Conservation (phyloP, 2,329 filamentous ascomycete species). For the Parafenestella ontariensis region DNA sequence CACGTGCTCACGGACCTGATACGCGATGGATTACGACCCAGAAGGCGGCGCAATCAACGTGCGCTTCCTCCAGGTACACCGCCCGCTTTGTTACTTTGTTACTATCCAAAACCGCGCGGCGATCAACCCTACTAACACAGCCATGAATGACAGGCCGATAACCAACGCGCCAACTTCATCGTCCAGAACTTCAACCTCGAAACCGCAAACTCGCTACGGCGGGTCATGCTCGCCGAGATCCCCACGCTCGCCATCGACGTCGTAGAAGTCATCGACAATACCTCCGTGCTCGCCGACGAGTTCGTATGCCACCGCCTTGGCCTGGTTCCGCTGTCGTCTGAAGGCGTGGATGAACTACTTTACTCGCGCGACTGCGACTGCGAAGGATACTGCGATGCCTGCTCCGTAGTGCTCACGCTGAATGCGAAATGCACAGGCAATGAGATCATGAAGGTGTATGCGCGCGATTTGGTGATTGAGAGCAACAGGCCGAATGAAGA, state of each 20-base stretch:
- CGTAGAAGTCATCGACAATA: slow-evolving; percentile 91
- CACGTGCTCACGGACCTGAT: slow-evolving; percentile 9
- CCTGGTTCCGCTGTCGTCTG: slow-evolving; percentile 84
- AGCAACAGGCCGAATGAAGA: slow-evolving; percentile 73
- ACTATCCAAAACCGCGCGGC: slow-evolving; percentile 1
- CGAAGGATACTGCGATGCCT: slow-evolving; percentile 92
- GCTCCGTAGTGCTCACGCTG: slow-evolving; percentile 82
- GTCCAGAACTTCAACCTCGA: slow-evolving; percentile 87
- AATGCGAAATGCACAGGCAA: slow-evolving; percentile 86
- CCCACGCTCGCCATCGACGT: slow-evolving; percentile 94
- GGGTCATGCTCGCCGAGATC: slow-evolving; percentile 90
- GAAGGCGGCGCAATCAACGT: slow-evolving; percentile 52
- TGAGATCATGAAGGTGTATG: slow-evolving; percentile 92
- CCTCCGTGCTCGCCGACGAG: slow-evolving; percentile 94
- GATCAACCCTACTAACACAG: slow-evolving; percentile 28
- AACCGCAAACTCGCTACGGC: slow-evolving; percentile 90
- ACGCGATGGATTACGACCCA: slow-evolving; percentile 60
- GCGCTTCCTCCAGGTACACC: slow-evolving; percentile 48
- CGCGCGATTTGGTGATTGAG: slow-evolving; percentile 81
- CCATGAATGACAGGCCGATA: slow-evolving; percentile 69
- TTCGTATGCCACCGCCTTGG: slow-evolving; percentile 93
- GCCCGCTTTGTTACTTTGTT: slow-evolving; percentile 30
- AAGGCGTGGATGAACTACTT: slow-evolving; percentile 79
- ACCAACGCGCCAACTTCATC: slow-evolving; percentile 86
- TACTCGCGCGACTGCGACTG: slow-evolving; percentile 97